Percentiles rank a stretch among this genome's conserved stretches.
Evolutionary conservation across 108 stramenopile genomes (phyloP).

Genomic region (Pseudonitzschia pungens): DNA sequence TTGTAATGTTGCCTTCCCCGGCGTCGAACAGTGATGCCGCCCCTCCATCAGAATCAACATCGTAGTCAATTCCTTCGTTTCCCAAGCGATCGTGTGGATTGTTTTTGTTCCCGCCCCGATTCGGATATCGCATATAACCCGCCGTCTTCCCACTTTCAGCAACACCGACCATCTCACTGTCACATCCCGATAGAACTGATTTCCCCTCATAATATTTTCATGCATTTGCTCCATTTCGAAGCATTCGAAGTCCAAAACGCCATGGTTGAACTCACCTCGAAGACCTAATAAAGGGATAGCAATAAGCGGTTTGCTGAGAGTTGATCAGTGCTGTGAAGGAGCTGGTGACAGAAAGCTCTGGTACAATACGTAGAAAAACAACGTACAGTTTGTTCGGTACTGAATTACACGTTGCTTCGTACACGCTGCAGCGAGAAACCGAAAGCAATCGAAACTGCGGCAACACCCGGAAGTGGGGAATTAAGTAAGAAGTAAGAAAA

Average conservation of each 20-base stretch:
- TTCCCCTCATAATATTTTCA: no score
- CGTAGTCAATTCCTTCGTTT: no score
- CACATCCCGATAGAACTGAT: no score
- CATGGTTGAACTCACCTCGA: slow-evolving; percentile 19
- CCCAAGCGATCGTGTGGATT: no score
- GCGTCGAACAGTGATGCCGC: no score
- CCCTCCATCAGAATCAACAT: no score
- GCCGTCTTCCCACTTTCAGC: no score
- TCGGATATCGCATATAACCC: no score
- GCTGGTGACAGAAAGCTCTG: not conserved
- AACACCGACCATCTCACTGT: no score
- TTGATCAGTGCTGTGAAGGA: not conserved
- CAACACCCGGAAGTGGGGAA: not conserved
- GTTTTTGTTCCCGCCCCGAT: no score
- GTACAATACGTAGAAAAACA: not conserved
- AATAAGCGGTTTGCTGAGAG: not conserved
- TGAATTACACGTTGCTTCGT: not conserved
- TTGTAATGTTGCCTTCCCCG: no score
- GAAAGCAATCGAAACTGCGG: not conserved
- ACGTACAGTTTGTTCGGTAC: not conserved
- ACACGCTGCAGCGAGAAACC: not conserved
- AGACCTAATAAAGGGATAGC: slow-evolving; percentile 3
- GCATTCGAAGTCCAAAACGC: not conserved
- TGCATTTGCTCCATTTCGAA: not conserved
- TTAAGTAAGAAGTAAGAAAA: slow-evolving; percentile 15